Conservation (phyloP, 192 early-diverging fungal species). For the Backusella morwellensis region DNA sequence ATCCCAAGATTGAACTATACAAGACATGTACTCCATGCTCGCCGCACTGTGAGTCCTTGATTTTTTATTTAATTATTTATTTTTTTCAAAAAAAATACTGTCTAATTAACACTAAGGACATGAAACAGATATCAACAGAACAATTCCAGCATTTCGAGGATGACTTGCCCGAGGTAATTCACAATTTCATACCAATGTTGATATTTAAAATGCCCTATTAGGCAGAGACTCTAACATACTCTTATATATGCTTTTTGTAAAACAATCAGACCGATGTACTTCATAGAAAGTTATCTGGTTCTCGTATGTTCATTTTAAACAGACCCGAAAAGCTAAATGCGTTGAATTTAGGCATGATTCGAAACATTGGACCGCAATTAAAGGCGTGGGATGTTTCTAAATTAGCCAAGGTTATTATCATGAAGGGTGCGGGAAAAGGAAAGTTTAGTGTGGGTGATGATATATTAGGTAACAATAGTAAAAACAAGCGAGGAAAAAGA, state of each 20-base stretch:
- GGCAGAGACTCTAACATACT: background rate
- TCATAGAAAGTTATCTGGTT: conserved; percentile 37
- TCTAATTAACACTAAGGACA: background rate
- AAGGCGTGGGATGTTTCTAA: conserved; percentile 86
- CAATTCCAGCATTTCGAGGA: conserved; percentile 3
- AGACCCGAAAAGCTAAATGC: conserved; percentile 88
- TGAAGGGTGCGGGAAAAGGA: conserved; percentile 68
- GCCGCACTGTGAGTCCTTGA: background rate
- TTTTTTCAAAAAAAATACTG: background rate
- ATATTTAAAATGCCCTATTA: background rate
- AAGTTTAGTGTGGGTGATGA: conserved; percentile 93
- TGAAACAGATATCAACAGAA: conserved; percentile 8
- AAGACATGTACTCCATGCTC: background rate
- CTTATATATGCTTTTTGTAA: background rate
- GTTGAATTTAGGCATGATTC: conserved; percentile 83
- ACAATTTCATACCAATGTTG: background rate
- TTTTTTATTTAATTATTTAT: background rate
- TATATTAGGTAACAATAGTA: conserved; percentile 45
- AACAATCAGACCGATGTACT: conserved; percentile 22
- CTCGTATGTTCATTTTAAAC: conserved; percentile 71
- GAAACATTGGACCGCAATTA: conserved; percentile 79
- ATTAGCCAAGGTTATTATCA: conserved; percentile 84
- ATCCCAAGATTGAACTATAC: background rate
- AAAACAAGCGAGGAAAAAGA: background rate
- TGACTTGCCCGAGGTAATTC: conserved; percentile 13